These are phyloP conservation scores for Tagetes patula DNA, from an alignment of 129 eudicot species.

Conservation along the genomic window DNA sequence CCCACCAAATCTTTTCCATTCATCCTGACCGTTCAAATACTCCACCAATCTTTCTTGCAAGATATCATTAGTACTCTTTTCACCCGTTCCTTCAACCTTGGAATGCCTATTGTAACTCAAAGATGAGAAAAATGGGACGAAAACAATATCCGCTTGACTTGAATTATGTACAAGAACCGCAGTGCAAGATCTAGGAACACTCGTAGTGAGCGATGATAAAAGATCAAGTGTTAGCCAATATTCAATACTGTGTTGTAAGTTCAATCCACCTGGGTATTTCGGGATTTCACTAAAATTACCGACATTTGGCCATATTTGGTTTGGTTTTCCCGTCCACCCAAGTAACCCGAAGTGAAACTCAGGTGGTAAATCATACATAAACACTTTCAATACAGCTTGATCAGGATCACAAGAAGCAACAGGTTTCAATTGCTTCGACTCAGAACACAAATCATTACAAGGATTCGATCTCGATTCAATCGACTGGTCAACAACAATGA, in stretches of 20 bases:
- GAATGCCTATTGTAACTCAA: constrained; percentile 82
- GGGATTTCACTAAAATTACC: constrained; percentile 50
- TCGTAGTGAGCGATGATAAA: constrained; percentile 51
- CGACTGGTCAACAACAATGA: constrained; percentile 40
- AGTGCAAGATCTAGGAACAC: constrained; percentile 61
- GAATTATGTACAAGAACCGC: constrained; percentile 61
- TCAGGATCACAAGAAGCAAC: constrained; percentile 26
- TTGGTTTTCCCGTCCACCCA: constrained; percentile 58
- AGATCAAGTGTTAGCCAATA: constrained; percentile 98
- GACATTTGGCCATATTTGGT: constrained; percentile 76
- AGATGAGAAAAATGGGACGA: constrained; percentile 85
- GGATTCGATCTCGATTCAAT: constrained; percentile 20
- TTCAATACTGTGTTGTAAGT: constrained; percentile 84
- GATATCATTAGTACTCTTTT: constrained; percentile 47
- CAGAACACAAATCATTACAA: constrained; percentile 23
- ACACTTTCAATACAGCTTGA: constrained; percentile 54
- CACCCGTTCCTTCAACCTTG: constrained; percentile 45
- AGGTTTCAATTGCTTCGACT: neutral
- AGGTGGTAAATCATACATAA: constrained; percentile 83
- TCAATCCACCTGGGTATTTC: constrained; percentile 81
- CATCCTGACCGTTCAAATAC: constrained; percentile 56
- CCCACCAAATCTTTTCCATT: constrained; percentile 74
- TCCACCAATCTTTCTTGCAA: constrained; percentile 71
- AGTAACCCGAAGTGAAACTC: constrained; percentile 86
- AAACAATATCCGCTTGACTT: constrained; percentile 76